Conservation (phyloP, 148 eudicot genomes). For the Nepenthes mirabilis region DNA sequence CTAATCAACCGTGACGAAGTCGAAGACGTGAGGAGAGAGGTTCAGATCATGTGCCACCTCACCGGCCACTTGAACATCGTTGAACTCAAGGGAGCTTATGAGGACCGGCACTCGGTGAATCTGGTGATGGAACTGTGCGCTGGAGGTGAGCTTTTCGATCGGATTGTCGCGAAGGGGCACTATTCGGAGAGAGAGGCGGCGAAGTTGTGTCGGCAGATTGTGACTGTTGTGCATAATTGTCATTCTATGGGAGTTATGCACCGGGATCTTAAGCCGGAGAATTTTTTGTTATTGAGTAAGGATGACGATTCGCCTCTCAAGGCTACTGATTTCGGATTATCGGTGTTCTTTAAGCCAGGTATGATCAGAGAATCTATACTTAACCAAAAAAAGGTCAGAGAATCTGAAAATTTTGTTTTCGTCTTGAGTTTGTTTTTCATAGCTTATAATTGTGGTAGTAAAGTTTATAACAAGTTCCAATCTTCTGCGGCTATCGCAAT, state of each 20-base stretch:
- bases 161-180: constrained; percentile 83
- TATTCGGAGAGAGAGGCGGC: constrained; percentile 93
- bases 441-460: not conserved
- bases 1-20: constrained; percentile 56
- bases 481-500: too few relatives aligned
- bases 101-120: constrained; percentile 79
- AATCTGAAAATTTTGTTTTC: not conserved
- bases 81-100: constrained; percentile 69
- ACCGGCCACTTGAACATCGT: constrained; percentile 88
- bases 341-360: constrained; percentile 83
- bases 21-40: constrained; percentile 85
- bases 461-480: too few relatives aligned
- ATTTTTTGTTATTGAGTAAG: constrained; percentile 55
- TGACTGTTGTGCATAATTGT: constrained; percentile 72
- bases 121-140: constrained; percentile 86
- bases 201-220: constrained; percentile 62
- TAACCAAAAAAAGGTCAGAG: not conserved
- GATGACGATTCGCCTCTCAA: constrained; percentile 75
- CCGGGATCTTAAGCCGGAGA: constrained; percentile 92
- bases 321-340: constrained; percentile 92
- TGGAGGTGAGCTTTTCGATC: constrained; percentile 89
- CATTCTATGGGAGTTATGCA: constrained; percentile 98
- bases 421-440: not conserved
- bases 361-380: not conserved
- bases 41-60: constrained; percentile 93